Evolutionary conservation across 352 stramenopile genomes (phyloP), one percentile per base, ranked within the genome.

Genomic region (Phytophthora ramorum): DNA sequence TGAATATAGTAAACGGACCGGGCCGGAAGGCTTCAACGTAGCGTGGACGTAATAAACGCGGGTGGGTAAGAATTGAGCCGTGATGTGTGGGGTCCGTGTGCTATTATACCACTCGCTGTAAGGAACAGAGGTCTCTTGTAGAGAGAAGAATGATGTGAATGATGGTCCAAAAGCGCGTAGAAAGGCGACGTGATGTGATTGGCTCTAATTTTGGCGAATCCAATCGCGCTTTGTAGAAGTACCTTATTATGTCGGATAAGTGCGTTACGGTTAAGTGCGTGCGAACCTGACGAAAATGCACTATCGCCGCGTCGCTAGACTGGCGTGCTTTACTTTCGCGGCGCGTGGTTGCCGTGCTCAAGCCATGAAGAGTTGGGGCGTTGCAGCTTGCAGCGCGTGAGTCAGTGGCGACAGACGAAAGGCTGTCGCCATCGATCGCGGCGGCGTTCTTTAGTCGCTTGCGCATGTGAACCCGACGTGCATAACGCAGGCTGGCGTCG

Each of bases 31-130:
- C 26, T 32, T 47, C 30, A 24, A 34, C 47, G 32, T 51, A 37
- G 34, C 47, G 60, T 63, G 44, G 14, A 43, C 16, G 37, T 43
- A 43, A 12, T 19, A 19, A 7, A 19, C 37, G 50, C 37, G 34
- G 9, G 46, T 43, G 16, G 26, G 50, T 59, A 66, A 16, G 22
- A 63, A 63, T 16, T 22, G 26, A 13, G 50, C 41, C 22, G 55
- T 64, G 46, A 60, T 49, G 59, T 67, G 59, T 66, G 58, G 34
- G 35, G 48, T 50, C 57, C 19, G 22, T 24, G 26, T 32, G 26
- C 26, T 32, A 9, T 6, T 32, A 32, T 32, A 7, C 7, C 26
- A 32, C 45, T 51, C 45, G 22, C 13, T 37, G 45, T 35, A 51
- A 12, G 40, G 40, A 46, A 46, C 40, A 8, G 40, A 12, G 5